Conservation (phyloP, 495 filamentous ascomycete genomes). For the Tetracladium setigerum region DNA sequence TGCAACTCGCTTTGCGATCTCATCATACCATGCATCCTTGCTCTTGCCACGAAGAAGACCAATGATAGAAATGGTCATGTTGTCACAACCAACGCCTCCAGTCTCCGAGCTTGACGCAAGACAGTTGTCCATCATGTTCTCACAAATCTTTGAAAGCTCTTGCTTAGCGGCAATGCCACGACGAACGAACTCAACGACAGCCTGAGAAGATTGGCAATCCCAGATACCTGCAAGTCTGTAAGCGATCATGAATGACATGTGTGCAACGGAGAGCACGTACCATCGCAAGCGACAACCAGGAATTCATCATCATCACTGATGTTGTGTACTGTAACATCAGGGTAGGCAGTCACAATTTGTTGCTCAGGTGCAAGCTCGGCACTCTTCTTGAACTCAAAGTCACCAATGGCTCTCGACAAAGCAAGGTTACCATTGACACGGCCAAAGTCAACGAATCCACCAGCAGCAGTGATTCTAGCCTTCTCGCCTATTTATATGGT, state of each 20-base stretch:
- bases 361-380: constrained; percentile 91
- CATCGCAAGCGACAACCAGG: constrained; percentile 92
- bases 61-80: constrained; percentile 96
- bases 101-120: constrained; percentile 95
- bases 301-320: constrained; percentile 93
- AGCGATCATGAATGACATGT: not conserved
- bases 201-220: constrained; percentile 98
- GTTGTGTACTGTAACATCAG: constrained; percentile 86
- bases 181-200: constrained; percentile 92
- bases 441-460: constrained; percentile 97
- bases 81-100: constrained; percentile 95
- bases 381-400: constrained; percentile 99
- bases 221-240: constrained; percentile 67
- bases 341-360: constrained; percentile 95
- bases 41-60: constrained; percentile 82
- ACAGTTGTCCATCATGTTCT: constrained; percentile 99
- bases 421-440: constrained; percentile 97
- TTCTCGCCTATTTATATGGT: constrained; percentile 68
- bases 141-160: constrained; percentile 84
- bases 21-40: constrained; percentile 97
- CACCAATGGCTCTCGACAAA: constrained; percentile 94
- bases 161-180: constrained; percentile 94
- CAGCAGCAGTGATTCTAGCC: constrained; percentile 88
- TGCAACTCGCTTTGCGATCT: constrained; percentile 88
- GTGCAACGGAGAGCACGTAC: constrained; percentile 39